Conservation (phyloP, 2,329 filamentous ascomycete species). For the Ophiostoma angusticollis region DNA sequence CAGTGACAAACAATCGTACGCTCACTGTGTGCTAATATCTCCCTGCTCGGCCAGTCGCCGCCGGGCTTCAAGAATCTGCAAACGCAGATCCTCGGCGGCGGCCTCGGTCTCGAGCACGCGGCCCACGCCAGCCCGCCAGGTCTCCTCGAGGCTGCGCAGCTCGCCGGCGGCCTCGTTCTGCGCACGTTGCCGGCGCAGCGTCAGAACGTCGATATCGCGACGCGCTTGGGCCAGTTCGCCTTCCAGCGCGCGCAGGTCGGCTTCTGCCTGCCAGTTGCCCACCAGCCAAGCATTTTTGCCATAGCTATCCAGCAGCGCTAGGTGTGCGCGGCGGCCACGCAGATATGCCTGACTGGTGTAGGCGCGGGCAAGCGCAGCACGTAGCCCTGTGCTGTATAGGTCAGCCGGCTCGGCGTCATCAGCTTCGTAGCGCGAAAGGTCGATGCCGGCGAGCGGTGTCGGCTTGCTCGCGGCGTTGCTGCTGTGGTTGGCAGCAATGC, state of each 20-base stretch:
- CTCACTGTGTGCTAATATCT: not conserved
- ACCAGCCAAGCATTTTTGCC: slow-evolving; percentile 90
- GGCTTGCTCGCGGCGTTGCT: slow-evolving; percentile 2
- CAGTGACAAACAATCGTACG: too few species aligned
- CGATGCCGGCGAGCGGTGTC: slow-evolving; percentile 44
- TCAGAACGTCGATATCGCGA: slow-evolving; percentile 59
- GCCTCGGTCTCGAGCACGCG: slow-evolving; percentile 76
- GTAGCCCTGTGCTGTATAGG: slow-evolving; percentile 30
- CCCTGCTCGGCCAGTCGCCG: slow-evolving; percentile 22
- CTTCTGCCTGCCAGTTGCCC: slow-evolving; percentile 68
- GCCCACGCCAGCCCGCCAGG: slow-evolving; percentile 68
- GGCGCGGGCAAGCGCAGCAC: slow-evolving; percentile 47
- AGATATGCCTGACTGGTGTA: slow-evolving; percentile 41
- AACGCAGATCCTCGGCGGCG: slow-evolving; percentile 60
- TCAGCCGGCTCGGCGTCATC: slow-evolving; percentile 21
- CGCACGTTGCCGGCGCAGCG: slow-evolving; percentile 51
- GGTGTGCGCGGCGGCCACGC: slow-evolving; percentile 36
- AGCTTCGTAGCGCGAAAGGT: slow-evolving; percentile 72
- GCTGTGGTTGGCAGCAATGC: slow-evolving; percentile 36
- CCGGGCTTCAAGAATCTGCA: slow-evolving; percentile 53
- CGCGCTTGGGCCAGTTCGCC: slow-evolving; percentile 56
- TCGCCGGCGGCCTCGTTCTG: slow-evolving; percentile 65
- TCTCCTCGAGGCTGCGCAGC: slow-evolving; percentile 54
- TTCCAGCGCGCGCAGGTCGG: slow-evolving; percentile 56
- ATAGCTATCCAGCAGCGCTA: slow-evolving; percentile 63